Conservation (phyloP, 2,329 filamentous ascomycete genomes). For the Bipolaris cookei region DNA sequence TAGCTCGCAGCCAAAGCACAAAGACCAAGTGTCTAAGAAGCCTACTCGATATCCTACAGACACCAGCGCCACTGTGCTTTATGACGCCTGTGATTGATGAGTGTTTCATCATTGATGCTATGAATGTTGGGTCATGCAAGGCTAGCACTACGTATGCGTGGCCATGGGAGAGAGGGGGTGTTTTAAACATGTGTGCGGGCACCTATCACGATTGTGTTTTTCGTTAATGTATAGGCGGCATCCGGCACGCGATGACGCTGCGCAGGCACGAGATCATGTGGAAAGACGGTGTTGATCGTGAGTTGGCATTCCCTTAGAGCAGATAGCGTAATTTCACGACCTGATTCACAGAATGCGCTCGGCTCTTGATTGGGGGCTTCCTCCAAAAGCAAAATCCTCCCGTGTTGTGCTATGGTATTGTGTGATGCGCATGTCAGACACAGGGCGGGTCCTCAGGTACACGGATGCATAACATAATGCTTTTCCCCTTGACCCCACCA, state of each 20-base stretch:
- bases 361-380: neutral
- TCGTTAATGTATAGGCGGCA: neutral
- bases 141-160: neutral
- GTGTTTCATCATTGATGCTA: conserved; percentile 1
- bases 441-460: neutral
- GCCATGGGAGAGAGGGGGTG: neutral
- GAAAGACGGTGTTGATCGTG: conserved; percentile 3
- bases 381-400: neutral
- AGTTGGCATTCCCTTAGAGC: neutral
- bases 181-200: neutral
- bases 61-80: neutral
- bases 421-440: too few relatives aligned
- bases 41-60: conserved; percentile 1
- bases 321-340: neutral
- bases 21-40: conserved; percentile 8
- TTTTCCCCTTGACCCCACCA: neutral
- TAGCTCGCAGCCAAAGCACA: conserved; percentile 7
- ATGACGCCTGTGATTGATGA: neutral
- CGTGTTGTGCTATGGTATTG: neutral
- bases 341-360: neutral
- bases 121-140: neutral
- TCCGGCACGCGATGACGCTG: neutral
- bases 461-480: neutral
- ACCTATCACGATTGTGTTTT: neutral
- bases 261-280: neutral